Percentiles rank a stretch among this genome's conserved stretches.
These are phyloP conservation scores for Castanospermum australe DNA, from an alignment of 306 rosid genomes.

Conservation along the genomic window DNA sequence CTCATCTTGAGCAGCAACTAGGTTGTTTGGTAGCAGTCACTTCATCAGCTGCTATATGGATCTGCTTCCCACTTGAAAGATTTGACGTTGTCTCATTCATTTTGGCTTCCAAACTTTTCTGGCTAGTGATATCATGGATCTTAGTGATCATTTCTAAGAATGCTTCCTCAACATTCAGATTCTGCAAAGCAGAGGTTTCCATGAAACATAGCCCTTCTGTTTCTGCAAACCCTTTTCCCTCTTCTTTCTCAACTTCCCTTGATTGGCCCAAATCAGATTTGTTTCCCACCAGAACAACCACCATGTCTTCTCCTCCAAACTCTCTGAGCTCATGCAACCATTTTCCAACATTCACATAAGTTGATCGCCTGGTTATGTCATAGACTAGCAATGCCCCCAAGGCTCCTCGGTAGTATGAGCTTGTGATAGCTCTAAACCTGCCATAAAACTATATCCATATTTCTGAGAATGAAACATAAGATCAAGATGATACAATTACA, in stretches of 20 bases:
- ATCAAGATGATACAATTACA: background rate
- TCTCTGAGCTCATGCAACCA: conserved; percentile 82
- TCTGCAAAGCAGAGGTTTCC: conserved; percentile 92
- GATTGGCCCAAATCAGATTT: conserved; percentile 65
- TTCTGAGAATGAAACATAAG: background rate
- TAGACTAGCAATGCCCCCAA: conserved; percentile 81
- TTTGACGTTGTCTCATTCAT: conserved; percentile 12
- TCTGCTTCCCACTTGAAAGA: conserved; percentile 55
- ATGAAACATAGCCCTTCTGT: conserved; percentile 67
- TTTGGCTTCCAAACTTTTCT: conserved; percentile 59
- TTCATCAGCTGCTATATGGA: conserved; percentile 56
- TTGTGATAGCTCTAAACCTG: conserved; percentile 94
- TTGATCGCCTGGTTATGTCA: conserved; percentile 58
- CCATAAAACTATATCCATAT: background rate
- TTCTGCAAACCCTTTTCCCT: conserved; percentile 65
- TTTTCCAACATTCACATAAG: conserved; percentile 59
- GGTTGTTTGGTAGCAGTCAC: conserved; percentile 79
- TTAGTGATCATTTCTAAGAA: conserved; percentile 68
- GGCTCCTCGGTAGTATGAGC: conserved; percentile 95
- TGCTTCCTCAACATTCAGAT: conserved; percentile 76
- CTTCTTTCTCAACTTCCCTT: conserved; percentile 71
- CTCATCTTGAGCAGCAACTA: conserved; percentile 51
- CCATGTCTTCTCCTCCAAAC: conserved; percentile 67
- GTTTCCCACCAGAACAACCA: conserved; percentile 73
- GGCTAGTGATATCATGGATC: conserved; percentile 66